Base-by-base conservation (phyloP, 805 yeast species). In the Metschnikowia colocasiae region DNA sequence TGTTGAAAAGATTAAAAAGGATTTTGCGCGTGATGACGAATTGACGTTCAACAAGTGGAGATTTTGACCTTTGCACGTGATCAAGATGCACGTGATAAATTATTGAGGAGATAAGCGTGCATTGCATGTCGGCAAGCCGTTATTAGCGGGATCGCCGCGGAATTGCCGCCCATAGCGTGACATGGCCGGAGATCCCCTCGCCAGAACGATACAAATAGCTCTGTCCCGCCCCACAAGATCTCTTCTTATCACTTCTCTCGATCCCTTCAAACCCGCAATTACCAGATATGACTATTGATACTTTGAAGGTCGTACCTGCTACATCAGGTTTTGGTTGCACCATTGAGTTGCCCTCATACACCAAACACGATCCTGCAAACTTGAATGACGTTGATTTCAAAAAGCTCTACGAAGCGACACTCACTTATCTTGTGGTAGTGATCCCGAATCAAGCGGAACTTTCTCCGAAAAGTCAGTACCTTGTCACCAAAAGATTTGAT, bases 401-500 rank as follows among this genome's bases (percentile, higher is more conserved):
- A 45, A 55, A 60, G 7, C 73, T 88, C 50, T 79, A 76, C 55
- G 76, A 78, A 27, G 92, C 91, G 0, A 75, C 88, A 4, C 81
- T 82, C 57, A 75, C 74, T 7, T 67, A 89, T 61, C 77, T 87
- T 44, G 95, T 89, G 7, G 71, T 87, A 15, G 84, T 88, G 15
- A 78, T 89, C 46, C 92, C 92, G 36, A 74, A 75, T 35, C 92
- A 85, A 65, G 79, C 73, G n/a, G 68, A 79, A 6, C 73, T 89
- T 33, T 53, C 81, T 3, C 95, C 96, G 27, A 72, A 78, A 47
- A 82, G 91, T 1, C 96, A 89, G 66, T 87, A 84, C 67, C 65
- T 74, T 22, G 73, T 89, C 44, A 89, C 96, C 26, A 78, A 83
- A 50, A 78, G 86, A 57, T 85, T 88, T 60, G 96, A 89, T 59